These are phyloP conservation scores for Neopestalotiopsis sp. DNA, from an alignment of 2,329 filamentous ascomycete genomes.

Conservation along the genomic window DNA sequence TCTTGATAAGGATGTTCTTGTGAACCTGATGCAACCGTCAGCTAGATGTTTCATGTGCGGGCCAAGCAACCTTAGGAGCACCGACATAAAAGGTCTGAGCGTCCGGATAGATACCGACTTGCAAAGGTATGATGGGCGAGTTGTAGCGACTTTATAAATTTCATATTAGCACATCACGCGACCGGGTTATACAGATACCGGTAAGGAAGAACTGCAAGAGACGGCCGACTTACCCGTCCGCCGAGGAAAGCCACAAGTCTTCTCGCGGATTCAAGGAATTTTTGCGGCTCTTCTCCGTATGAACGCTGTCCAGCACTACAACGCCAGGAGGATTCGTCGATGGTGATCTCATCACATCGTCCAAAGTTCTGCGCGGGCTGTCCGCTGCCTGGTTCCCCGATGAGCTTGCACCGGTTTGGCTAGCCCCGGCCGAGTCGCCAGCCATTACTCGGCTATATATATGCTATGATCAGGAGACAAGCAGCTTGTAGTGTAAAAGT, in stretches of 20 bases:
- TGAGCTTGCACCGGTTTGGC: constrained; percentile 3
- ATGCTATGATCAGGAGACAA: neutral
- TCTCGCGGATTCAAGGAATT: constrained; percentile 46
- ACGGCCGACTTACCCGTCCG: constrained; percentile 47
- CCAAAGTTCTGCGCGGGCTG: constrained; percentile 37
- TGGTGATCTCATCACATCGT: constrained; percentile 47
- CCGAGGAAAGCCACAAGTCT: constrained; percentile 56
- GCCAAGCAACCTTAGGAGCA: neutral
- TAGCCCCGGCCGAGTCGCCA: neutral
- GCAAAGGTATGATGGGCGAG: constrained; percentile 50
- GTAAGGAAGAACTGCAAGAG: constrained; percentile 6
- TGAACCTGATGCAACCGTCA: constrained; percentile 44
- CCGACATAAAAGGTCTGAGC: constrained; percentile 49
- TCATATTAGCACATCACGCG: constrained; percentile 11
- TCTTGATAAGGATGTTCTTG: constrained; percentile 49
- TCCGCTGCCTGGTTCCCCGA: constrained; percentile 3
- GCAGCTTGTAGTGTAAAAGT: neutral
- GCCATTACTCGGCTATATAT: neutral
- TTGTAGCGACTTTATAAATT: constrained; percentile 45
- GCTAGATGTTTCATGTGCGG: neutral
- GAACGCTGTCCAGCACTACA: constrained; percentile 43
- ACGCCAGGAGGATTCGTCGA: constrained; percentile 42
- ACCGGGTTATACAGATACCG: constrained; percentile 22
- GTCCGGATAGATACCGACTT: constrained; percentile 46
- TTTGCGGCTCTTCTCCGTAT: constrained; percentile 36